phyloP scores from a whole-genome alignment of 148 eudicot genomes.

The Beta vulgaris region DNA sequence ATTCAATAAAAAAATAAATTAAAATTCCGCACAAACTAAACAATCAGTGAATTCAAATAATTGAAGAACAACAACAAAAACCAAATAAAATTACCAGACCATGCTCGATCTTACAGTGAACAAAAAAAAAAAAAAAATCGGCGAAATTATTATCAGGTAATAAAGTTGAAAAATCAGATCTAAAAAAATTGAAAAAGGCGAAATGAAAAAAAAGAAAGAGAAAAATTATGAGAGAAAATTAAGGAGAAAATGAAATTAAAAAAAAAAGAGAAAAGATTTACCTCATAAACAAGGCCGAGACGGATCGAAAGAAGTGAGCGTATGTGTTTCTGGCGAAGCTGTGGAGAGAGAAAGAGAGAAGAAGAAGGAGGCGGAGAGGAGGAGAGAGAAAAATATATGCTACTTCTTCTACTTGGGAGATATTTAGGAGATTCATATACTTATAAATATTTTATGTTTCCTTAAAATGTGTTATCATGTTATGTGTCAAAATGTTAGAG shows the following conservation, averaged over 20 bases:
- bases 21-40: neutral
- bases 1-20: neutral
- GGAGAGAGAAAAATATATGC: slow-evolving; percentile 1
- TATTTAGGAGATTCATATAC: neutral
- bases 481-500: no score
- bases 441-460: no score
- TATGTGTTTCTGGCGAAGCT: neutral
- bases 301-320: slow-evolving; percentile 29
- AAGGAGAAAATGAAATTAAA: neutral
- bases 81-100: slow-evolving; percentile 2
- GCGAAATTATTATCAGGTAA: neutral
- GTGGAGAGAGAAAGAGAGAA: neutral
- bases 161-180: slow-evolving; percentile 16
- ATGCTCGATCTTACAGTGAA: slow-evolving; percentile 8
- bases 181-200: neutral
- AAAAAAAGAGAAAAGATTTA: neutral
- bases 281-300: slow-evolving; percentile 49
- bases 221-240: neutral
- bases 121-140: neutral
- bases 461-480: no score
- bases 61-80: neutral
- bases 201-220: neutral
- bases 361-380: slow-evolving; percentile 2
- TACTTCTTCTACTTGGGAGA: neutral
- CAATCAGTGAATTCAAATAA: neutral